Conservation (phyloP, 164 flowering plant species). For the Annona squamosa region DNA sequence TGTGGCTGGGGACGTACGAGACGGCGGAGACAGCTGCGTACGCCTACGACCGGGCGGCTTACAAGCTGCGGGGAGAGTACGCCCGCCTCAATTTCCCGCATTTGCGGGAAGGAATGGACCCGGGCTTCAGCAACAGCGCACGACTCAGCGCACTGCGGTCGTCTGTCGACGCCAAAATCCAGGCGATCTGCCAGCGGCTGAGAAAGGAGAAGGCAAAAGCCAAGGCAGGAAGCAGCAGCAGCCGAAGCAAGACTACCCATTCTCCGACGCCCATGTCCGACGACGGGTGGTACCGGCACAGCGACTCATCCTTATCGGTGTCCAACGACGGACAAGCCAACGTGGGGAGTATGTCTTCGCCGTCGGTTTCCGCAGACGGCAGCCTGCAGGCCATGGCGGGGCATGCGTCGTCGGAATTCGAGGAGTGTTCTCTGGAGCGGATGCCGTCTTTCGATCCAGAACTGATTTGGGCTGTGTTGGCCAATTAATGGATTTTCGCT, state of each 20-base stretch:
- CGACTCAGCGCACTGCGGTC: slow-evolving; percentile 38
- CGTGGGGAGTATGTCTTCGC: slow-evolving; percentile 11
- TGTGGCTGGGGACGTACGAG: slow-evolving; percentile 93
- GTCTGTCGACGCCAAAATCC: slow-evolving; percentile 80
- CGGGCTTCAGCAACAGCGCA: slow-evolving; percentile 40
- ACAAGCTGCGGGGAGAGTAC: slow-evolving; percentile 81
- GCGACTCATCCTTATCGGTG: slow-evolving; percentile 9
- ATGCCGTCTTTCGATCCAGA: slow-evolving; percentile 88
- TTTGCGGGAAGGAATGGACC: slow-evolving; percentile 35
- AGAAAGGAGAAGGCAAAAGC: slow-evolving; percentile 33
- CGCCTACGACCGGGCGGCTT: slow-evolving; percentile 91
- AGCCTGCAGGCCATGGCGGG: neutral
- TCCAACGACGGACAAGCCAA: neutral
- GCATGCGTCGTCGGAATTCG: slow-evolving; percentile 23
- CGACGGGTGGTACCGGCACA: slow-evolving; percentile 33
- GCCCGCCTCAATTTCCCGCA: slow-evolving; percentile 85
- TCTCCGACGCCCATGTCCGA: neutral
- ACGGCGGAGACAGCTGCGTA: slow-evolving; percentile 88
- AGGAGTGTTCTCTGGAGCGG: slow-evolving; percentile 46
- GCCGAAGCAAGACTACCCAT: slow-evolving; percentile 10
- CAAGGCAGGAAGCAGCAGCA: neutral
- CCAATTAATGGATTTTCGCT: slow-evolving; percentile 30
- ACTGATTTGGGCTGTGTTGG: slow-evolving; percentile 85
- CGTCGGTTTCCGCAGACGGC: slow-evolving; percentile 18
- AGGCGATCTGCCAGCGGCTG: slow-evolving; percentile 63